Percentiles rank a stretch among this genome's conserved stretches.
Conservation (phyloP, 768 basidiomycete genomes). For the Mycena belliarum region DNA sequence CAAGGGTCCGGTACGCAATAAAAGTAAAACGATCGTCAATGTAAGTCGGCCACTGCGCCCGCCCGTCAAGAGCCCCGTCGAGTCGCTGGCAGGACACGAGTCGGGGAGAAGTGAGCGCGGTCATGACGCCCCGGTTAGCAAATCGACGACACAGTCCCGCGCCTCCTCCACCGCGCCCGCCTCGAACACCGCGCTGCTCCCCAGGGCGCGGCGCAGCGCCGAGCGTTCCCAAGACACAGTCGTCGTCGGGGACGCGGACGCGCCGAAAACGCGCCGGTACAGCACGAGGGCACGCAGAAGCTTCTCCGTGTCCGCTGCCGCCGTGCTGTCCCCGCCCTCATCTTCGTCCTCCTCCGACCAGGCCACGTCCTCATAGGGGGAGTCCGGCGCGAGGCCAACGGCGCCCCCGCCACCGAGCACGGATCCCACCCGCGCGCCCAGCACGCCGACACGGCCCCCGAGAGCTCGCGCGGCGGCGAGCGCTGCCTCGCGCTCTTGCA, state of each 20-base stretch:
- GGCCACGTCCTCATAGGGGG: constrained; percentile 13
- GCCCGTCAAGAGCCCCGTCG: no score
- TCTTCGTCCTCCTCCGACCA: constrained; percentile 13
- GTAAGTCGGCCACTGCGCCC: no score
- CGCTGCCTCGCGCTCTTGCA: constrained; percentile 45
- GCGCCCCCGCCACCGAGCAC: constrained; percentile 34
- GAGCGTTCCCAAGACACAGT: constrained; percentile 31
- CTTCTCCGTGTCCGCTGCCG: constrained; percentile 43
- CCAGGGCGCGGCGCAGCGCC: constrained; percentile 56
- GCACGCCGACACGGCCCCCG: constrained; percentile 54
- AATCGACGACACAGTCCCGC: constrained; percentile 73
- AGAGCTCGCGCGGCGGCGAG: constrained; percentile 63
- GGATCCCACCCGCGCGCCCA: constrained; percentile 59
- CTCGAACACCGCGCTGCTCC: constrained; percentile 44
- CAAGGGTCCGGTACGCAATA: no score
- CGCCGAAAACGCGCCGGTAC: constrained; percentile 60
- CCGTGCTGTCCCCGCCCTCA: constrained; percentile 24
- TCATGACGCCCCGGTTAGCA: constrained; percentile 53
- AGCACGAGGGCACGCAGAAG: constrained; percentile 62
- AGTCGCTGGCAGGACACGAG: no score
- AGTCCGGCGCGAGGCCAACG: constrained; percentile 19
- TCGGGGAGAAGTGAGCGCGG: no score
- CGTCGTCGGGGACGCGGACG: constrained; percentile 31
- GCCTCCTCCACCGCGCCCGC: constrained; percentile 65
- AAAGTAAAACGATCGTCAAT: no score